Evolutionary conservation across 306 rosid species (phyloP).

Genomic region (Medicago truncatula): DNA sequence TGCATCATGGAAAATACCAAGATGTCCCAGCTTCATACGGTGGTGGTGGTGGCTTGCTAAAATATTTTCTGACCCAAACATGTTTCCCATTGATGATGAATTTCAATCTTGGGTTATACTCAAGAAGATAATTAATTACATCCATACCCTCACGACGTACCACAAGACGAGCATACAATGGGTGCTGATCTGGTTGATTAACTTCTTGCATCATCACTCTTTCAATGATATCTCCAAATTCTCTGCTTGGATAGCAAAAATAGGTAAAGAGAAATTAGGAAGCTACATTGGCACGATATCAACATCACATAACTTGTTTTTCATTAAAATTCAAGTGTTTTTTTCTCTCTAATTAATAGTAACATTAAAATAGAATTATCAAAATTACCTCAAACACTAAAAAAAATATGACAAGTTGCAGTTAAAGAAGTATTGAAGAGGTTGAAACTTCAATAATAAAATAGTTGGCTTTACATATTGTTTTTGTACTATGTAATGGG

Average conservation of each 20-base stretch:
- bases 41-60: constrained; percentile 34
- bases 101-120: constrained; percentile 43
- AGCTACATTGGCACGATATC: too few species aligned
- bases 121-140: constrained; percentile 44
- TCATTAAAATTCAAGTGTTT: too few species aligned
- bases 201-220: constrained; percentile 62
- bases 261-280: too few species aligned
- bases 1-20: not conserved
- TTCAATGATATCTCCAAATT: constrained; percentile 45
- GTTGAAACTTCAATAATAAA: too few species aligned
- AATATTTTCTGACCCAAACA: constrained; percentile 69
- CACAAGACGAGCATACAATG: constrained; percentile 67
- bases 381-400: too few species aligned
- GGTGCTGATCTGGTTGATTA: constrained; percentile 51
- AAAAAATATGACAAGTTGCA: too few species aligned
- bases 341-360: too few species aligned
- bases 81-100: constrained; percentile 72
- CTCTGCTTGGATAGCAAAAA: constrained; percentile 37
- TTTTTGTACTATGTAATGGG: too few species aligned
- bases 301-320: too few species aligned
- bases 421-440: too few species aligned
- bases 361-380: too few species aligned
- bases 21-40: constrained; percentile 19
- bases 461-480: too few species aligned
- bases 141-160: constrained; percentile 26